phyloP scores from a whole-genome alignment of 306 rosid genomes.

The Potentilla sterilis region DNA sequence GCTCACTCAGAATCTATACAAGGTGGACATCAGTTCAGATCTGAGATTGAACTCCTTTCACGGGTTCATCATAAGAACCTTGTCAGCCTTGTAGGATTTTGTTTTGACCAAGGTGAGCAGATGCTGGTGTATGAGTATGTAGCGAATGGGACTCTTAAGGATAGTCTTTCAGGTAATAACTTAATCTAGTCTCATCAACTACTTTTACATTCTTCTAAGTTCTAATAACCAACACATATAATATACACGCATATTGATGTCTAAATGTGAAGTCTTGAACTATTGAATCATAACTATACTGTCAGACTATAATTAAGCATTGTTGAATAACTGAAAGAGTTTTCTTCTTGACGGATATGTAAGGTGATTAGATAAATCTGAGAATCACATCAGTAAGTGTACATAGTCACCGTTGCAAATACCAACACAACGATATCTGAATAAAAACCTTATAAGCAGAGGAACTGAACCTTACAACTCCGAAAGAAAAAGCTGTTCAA shows the following conservation, averaged over 20 bases:
- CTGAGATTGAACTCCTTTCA: constrained; percentile 72
- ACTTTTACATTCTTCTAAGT: neutral
- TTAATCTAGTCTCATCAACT: neutral
- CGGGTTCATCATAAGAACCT: constrained; percentile 71
- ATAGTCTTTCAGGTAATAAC: constrained; percentile 61
- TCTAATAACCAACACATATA: neutral
- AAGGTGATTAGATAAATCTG: neutral
- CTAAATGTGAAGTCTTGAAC: constrained; percentile 35
- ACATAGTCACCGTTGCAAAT: neutral
- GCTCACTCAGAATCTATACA: constrained; percentile 55
- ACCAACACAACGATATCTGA: neutral
- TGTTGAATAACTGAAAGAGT: neutral
- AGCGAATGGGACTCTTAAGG: constrained; percentile 69
- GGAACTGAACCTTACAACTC: neutral
- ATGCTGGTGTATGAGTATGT: constrained; percentile 67
- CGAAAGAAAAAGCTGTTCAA: neutral
- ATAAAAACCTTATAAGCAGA: neutral
- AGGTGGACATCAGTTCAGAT: constrained; percentile 58
- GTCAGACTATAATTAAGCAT: constrained; percentile 29
- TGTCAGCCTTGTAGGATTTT: constrained; percentile 58
- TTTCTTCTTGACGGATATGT: neutral
- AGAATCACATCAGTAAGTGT: neutral
- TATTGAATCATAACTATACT: neutral
- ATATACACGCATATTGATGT: constrained; percentile 19
- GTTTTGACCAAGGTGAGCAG: constrained; percentile 64